Base-by-base conservation (phyloP, 495 filamentous ascomycete genomes). In the Elasticomyces elasticus region DNA sequence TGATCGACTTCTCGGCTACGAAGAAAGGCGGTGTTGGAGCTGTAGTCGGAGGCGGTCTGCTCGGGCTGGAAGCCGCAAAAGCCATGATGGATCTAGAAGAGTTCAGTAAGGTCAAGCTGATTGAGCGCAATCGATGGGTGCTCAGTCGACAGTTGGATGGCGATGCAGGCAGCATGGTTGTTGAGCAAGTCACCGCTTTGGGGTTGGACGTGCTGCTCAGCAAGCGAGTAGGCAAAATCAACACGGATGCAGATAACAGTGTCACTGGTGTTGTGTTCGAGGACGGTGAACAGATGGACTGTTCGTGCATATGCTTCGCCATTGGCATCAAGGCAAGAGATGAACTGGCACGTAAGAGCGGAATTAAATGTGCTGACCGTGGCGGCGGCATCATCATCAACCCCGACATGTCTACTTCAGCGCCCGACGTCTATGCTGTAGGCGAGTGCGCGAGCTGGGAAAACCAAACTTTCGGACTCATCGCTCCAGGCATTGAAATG, bases 401-500 rank as follows among this genome's bases (percentile, higher is more conserved):
- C 55, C 74, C 83, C n/a, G 76, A 76, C 58, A 73, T 95, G 1
- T 73, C 74, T 55, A 97, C 91, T 0, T 92, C 81, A 13, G 66
- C 76, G 5, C 71, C 81, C 0, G 79, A 84, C 55, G 81, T 97
- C 28, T 95, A 94, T 64, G 91, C 91, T 41, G 86, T 97, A 51
- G 91, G 91, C 47, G 91, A 97, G 70, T 95, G 91, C 62, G 91
- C 91, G 15, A 91, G 83, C 68, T 95, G 91, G 89, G 81, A 95
- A 58, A 87, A 82, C 62, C 86, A 94, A 66, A 94, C 88, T 0
- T 97, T 89, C 61, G 91, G 91, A 4, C 80, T 97, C 23, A 95
- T 97, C 61, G 91, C 88, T 1, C 91, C 91, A 0, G 91, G 91
- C 15, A 79, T 97, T 40, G 91, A 95, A 67, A 97, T 97, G 91